Evolutionary conservation across 441 rosid species (phyloP).

Genomic region (Biscutella laevigata): DNA sequence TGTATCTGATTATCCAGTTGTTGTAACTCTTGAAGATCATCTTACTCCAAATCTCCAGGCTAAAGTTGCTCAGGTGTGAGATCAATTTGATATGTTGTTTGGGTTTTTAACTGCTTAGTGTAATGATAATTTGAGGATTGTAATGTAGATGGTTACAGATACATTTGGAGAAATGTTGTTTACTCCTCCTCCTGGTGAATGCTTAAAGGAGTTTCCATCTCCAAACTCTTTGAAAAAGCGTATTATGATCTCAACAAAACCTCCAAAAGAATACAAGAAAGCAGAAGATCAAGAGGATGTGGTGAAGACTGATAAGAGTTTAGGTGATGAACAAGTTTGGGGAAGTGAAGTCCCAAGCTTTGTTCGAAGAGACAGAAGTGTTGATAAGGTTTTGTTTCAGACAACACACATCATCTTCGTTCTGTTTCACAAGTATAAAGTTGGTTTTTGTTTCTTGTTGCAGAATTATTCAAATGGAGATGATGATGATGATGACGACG

Average conservation of each 20-base stretch:
- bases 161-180: slow-evolving; percentile 72
- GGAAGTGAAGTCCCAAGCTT: slow-evolving; percentile 49
- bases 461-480: slow-evolving; percentile 43
- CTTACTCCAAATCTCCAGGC: slow-evolving; percentile 75
- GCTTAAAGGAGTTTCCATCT: slow-evolving; percentile 72
- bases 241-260: slow-evolving; percentile 80
- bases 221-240: slow-evolving; percentile 54
- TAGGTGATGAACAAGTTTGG: slow-evolving; percentile 59
- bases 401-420: not conserved
- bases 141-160: slow-evolving; percentile 59
- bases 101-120: not conserved
- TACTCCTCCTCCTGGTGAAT: slow-evolving; percentile 48
- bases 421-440: not conserved
- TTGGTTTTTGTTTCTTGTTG: not conserved
- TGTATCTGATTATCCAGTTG: slow-evolving; percentile 72
- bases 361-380: slow-evolving; percentile 10
- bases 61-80: slow-evolving; percentile 72
- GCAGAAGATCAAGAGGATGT: slow-evolving; percentile 37
- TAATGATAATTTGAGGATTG: slow-evolving; percentile 10
- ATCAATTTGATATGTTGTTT: not conserved
- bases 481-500: slow-evolving; percentile 26
- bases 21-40: slow-evolving; percentile 93
- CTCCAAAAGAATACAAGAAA: slow-evolving; percentile 76
- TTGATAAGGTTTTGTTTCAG: slow-evolving; percentile 43
- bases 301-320: slow-evolving; percentile 29